Conservation (phyloP, 306 rosid genomes). For the Purshia tridentata region DNA sequence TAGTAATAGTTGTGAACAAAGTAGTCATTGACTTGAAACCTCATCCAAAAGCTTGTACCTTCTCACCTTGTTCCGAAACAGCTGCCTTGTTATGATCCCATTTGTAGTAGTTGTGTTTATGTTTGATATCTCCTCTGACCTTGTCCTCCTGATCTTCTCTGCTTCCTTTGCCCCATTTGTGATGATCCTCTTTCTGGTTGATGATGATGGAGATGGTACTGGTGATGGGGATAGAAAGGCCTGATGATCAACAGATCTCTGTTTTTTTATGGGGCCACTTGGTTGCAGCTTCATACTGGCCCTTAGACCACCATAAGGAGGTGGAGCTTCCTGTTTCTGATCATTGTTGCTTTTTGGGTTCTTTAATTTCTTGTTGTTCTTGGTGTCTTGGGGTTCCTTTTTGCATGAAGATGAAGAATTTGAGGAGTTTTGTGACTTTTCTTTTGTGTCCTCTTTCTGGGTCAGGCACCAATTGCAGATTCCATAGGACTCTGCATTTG, state of each 20-base stretch:
- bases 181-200: conserved; percentile 55
- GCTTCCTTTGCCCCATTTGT: conserved; percentile 36
- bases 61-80: conserved; percentile 81
- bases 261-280: conserved; percentile 61
- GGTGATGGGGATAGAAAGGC: conserved; percentile 3
- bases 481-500: conserved; percentile 47
- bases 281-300: conserved; percentile 34
- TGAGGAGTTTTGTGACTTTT: conserved; percentile 66
- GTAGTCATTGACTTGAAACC: conserved; percentile 65
- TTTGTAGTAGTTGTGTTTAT: not conserved
- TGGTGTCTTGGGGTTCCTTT: conserved; percentile 27
- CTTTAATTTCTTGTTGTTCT: not conserved
- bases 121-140: conserved; percentile 53
- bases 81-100: conserved; percentile 49
- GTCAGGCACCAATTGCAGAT: conserved; percentile 90
- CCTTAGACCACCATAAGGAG: conserved; percentile 7
- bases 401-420: conserved; percentile 63
- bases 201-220: conserved; percentile 34
- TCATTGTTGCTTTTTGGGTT: not conserved
- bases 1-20: not conserved
- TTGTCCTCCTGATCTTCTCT: conserved; percentile 56
- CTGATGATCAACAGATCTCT: conserved; percentile 39
- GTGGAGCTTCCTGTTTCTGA: not conserved
- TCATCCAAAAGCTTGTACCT: conserved; percentile 96
- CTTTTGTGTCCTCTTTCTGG: conserved; percentile 52